Percentiles rank a stretch among this genome's conserved stretches.
phyloP scores from a whole-genome alignment of 257 asterid genomes.

The Oldenlandia corymbosa region DNA sequence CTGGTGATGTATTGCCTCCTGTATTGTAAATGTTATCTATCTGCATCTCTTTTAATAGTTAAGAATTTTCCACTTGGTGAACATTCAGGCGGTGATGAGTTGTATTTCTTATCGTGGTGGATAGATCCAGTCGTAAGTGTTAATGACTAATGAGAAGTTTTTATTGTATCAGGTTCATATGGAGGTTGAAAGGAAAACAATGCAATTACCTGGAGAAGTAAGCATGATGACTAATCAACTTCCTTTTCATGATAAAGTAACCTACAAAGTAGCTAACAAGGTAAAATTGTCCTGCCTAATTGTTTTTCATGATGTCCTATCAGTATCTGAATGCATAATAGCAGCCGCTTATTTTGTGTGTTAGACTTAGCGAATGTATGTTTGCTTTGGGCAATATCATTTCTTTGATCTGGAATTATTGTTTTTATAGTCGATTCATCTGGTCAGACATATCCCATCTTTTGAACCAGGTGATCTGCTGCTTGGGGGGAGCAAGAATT shows the following conservation, averaged over 20 bases:
- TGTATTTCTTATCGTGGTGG: not conserved
- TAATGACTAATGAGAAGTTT: not conserved
- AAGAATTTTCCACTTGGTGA: not conserved
- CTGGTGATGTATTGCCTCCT: not conserved
- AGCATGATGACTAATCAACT: slow-evolving; percentile 33
- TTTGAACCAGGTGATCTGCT: slow-evolving; percentile 67
- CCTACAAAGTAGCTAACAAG: slow-evolving; percentile 86
- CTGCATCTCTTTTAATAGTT: not conserved
- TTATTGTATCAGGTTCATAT: slow-evolving; percentile 69
- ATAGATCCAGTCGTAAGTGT: not conserved
- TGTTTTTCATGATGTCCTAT: not conserved
- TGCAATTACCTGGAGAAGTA: slow-evolving; percentile 48
- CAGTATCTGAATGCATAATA: not conserved
- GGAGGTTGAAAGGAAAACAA: slow-evolving; percentile 84
- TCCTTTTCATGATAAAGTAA: slow-evolving; percentile 60
- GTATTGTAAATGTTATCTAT: not conserved
- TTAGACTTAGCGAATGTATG: not conserved
- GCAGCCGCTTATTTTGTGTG: not conserved
- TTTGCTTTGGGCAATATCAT: not conserved
- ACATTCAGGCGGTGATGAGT: not conserved
- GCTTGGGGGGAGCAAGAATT: slow-evolving; percentile 91
- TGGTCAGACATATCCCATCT: not conserved
- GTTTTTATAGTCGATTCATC: not conserved
- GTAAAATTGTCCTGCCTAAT: slow-evolving; percentile 29
- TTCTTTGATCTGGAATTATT: not conserved